Conservation (phyloP, 2,329 filamentous ascomycete genomes). For the Neofusicoccum ribis region DNA sequence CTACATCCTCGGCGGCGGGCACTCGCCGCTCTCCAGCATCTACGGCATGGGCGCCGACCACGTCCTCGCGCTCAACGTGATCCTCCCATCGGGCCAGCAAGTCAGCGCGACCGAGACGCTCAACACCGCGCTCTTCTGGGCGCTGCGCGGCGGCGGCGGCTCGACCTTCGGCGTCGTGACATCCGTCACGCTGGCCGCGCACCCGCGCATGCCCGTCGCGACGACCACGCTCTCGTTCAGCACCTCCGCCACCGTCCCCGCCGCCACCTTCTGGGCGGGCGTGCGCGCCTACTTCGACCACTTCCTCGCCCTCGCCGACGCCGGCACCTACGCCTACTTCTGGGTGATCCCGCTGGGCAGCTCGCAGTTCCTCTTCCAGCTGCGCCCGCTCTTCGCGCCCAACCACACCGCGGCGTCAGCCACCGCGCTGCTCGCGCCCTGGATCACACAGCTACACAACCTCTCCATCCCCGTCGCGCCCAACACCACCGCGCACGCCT, state of each 20-base stretch:
- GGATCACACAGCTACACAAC: conserved; percentile 33
- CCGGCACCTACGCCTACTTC: conserved; percentile 36
- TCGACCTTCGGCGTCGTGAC: conserved; percentile 35
- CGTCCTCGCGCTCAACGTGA: conserved; percentile 32
- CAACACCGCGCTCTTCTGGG: conserved; percentile 39
- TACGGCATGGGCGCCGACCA: conserved; percentile 35
- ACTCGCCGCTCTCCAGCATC: conserved; percentile 21
- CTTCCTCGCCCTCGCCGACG: conserved; percentile 30
- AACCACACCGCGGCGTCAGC: conserved; percentile 35
- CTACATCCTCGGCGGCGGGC: conserved; percentile 34
- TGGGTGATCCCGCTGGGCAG: conserved; percentile 22
- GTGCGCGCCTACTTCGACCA: conserved; percentile 31
- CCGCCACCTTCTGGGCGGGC: conserved; percentile 34
- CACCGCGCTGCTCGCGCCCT: conserved; percentile 33
- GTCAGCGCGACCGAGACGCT: conserved; percentile 30
- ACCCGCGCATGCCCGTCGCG: background rate
- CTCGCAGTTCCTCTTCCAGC: conserved; percentile 28
- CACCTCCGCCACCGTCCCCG: conserved; percentile 23
- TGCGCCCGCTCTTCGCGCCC: conserved; percentile 40
- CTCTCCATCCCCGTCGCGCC: conserved; percentile 41
- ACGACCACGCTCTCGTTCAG: conserved; percentile 48
- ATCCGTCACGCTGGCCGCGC: conserved; percentile 34
- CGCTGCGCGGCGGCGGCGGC: conserved; percentile 34
- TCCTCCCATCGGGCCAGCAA: conserved; percentile 31
- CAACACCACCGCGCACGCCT: conserved; percentile 38